Evolutionary conservation across 352 stramenopile species (phyloP).

Genomic region (Saprolegnia diclina): DNA sequence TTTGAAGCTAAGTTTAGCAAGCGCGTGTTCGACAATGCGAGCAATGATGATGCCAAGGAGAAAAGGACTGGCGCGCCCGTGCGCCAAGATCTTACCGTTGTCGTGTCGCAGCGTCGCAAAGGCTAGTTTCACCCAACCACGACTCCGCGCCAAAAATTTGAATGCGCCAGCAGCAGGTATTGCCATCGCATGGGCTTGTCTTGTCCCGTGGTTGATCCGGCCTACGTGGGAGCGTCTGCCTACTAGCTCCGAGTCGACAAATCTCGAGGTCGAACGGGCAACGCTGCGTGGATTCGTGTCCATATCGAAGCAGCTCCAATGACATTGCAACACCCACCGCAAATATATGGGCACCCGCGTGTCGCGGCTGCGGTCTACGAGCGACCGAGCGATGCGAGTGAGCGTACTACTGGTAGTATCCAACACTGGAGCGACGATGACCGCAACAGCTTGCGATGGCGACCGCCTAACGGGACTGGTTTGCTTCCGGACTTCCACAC

Average conservation of each 20-base stretch:
- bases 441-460: too few relatives aligned
- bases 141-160: neutral
- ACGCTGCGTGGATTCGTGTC: too few relatives aligned
- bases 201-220: neutral
- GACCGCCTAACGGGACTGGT: too few relatives aligned
- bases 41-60: neutral
- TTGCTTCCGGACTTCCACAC: too few relatives aligned
- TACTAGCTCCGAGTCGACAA: neutral
- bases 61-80: neutral
- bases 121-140: neutral
- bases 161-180: neutral
- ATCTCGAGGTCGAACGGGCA: too few relatives aligned
- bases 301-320: too few relatives aligned
- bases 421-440: too few relatives aligned
- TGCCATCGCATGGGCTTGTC: neutral
- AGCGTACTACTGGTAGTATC: too few relatives aligned
- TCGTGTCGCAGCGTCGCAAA: neutral
- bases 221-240: neutral
- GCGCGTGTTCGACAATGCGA: neutral
- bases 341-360: too few relatives aligned
- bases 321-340: too few relatives aligned
- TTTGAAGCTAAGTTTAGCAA: neutral
- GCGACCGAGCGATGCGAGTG: too few relatives aligned
- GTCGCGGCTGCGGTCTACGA: too few relatives aligned
- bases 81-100: conserved; percentile 1